Evolutionary conservation across 805 yeast genomes (phyloP).

Genomic region (Suhomyces pyralidae): DNA sequence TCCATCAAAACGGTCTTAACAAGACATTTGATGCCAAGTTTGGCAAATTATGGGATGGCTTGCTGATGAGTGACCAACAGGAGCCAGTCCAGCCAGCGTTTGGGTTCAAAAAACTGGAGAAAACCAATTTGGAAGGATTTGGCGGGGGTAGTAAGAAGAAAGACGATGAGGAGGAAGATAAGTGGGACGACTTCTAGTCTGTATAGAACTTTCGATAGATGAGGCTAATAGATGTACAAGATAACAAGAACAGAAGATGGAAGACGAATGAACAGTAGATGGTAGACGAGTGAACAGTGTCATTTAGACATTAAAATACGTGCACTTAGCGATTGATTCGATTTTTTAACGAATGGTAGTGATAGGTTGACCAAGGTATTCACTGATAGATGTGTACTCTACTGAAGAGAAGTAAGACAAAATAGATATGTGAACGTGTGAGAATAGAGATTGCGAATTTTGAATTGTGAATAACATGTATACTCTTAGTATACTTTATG

Average conservation of each 20-base stretch:
- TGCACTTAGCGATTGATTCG: no score
- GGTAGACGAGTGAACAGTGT: no score
- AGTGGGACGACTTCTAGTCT: slow-evolving; percentile 63
- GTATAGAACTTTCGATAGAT: not conserved
- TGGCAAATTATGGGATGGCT: slow-evolving; percentile 55
- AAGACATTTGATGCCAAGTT: slow-evolving; percentile 38
- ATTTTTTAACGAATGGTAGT: no score
- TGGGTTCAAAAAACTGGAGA: slow-evolving; percentile 61
- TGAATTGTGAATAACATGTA: not conserved
- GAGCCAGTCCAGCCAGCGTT: slow-evolving; percentile 58
- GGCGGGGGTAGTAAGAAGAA: slow-evolving; percentile 38
- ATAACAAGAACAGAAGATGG: not conserved
- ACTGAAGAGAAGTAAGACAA: no score
- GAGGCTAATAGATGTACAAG: not conserved
- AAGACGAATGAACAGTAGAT: no score
- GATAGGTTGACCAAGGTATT: no score
- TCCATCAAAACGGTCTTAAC: slow-evolving; percentile 38
- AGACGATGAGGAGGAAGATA: slow-evolving; percentile 46
- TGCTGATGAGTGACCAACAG: slow-evolving; percentile 37
- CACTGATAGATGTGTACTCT: no score
- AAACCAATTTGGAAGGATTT: slow-evolving; percentile 55
- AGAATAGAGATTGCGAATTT: no score
- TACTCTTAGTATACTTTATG: not conserved
- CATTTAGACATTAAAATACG: no score
- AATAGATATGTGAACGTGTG: no score